Evolutionary conservation across 139 green algal genomes (phyloP).

Genomic region (Coelastrella sp.): DNA sequence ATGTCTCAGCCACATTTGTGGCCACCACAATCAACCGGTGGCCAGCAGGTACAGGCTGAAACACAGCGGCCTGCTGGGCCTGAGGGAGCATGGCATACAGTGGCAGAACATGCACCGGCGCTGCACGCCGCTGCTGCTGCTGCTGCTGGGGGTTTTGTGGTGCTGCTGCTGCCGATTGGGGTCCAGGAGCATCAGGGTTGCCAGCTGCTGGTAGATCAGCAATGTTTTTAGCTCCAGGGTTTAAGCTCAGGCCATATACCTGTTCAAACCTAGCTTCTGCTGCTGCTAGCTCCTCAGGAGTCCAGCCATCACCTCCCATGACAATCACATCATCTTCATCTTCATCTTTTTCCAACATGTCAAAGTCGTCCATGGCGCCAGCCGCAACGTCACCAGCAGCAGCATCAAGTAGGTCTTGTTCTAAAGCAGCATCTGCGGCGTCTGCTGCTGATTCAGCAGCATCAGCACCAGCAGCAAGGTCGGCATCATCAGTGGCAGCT

Average conservation of each 20-base stretch:
- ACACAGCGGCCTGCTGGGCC: slow-evolving; percentile 81
- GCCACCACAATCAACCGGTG: slow-evolving; percentile 92
- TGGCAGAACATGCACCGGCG: slow-evolving; percentile 88
- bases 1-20: slow-evolving; percentile 99
- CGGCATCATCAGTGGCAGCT: not conserved
- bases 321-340: slow-evolving; percentile 70
- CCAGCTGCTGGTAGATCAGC: not conserved
- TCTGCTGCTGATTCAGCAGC: slow-evolving; percentile 37
- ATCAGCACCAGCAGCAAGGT: slow-evolving; percentile 32
- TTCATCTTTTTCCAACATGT: slow-evolving; percentile 53
- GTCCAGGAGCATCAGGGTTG: not conserved
- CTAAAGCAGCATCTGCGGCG: slow-evolving; percentile 35
- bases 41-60: slow-evolving; percentile 76
- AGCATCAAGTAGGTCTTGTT: slow-evolving; percentile 14
- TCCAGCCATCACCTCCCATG: slow-evolving; percentile 79
- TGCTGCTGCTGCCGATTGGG: not conserved
- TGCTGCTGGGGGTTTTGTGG: not conserved
- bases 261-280: slow-evolving; percentile 76
- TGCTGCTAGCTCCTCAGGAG: slow-evolving; percentile 76
- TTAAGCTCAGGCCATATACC: slow-evolving; percentile 47
- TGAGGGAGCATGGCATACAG: slow-evolving; percentile 94
- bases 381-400: slow-evolving; percentile 21
- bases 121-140: slow-evolving; percentile 7
- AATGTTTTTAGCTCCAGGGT: not conserved
- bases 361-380: slow-evolving; percentile 49